These are phyloP conservation scores for Umbelopsis isabellina DNA, from an alignment of 192 early-diverging fungal species.

Conservation along the genomic window DNA sequence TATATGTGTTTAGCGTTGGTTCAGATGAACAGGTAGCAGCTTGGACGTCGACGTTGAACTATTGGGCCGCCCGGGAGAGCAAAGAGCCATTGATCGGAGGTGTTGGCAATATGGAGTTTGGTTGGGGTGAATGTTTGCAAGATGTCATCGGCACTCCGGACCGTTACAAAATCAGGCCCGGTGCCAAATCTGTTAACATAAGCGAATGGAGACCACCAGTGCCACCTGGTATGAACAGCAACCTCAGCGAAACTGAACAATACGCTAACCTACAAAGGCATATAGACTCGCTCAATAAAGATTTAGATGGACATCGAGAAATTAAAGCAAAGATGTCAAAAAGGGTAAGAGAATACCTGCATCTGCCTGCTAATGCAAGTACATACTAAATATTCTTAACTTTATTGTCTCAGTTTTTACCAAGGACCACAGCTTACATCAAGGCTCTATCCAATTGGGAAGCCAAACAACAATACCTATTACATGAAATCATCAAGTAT, in stretches of 20 bases:
- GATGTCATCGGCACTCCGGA: background rate
- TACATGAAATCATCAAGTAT: slow-evolving; percentile 86
- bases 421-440: slow-evolving; percentile 52
- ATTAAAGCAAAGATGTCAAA: slow-evolving; percentile 45
- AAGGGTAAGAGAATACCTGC: slow-evolving; percentile 20
- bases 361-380: background rate
- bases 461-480: slow-evolving; percentile 71
- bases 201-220: slow-evolving; percentile 56
- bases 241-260: slow-evolving; percentile 51
- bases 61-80: slow-evolving; percentile 91
- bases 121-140: slow-evolving; percentile 73
- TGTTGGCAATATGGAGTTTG: slow-evolving; percentile 90
- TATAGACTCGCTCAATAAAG: slow-evolving; percentile 63
- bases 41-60: slow-evolving; percentile 93
- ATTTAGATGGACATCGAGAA: slow-evolving; percentile 71
- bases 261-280: slow-evolving; percentile 63
- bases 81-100: slow-evolving; percentile 90
- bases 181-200: slow-evolving; percentile 37
- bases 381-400: background rate
- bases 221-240: slow-evolving; percentile 44
- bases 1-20: slow-evolving; percentile 85
- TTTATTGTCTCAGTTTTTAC: slow-evolving; percentile 38
- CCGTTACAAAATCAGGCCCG: background rate
- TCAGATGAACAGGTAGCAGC: slow-evolving; percentile 69
- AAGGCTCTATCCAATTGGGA: slow-evolving; percentile 82